These are phyloP conservation scores for Antrodiella citrinella DNA, from an alignment of 768 basidiomycete species.

Conservation along the genomic window DNA sequence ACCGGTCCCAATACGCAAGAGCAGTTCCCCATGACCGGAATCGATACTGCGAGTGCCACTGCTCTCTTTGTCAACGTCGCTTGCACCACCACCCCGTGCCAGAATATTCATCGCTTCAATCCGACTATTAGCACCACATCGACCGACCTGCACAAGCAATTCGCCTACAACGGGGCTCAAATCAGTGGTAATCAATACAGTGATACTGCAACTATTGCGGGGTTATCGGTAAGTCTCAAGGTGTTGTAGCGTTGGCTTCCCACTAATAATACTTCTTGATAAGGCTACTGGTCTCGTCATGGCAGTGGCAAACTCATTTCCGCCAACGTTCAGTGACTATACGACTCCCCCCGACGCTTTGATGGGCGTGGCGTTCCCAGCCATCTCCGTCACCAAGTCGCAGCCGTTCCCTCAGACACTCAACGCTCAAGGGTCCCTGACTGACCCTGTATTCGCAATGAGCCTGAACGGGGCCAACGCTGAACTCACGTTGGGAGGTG, in stretches of 20 bases:
- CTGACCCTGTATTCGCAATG: constrained; percentile 37
- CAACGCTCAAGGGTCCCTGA: constrained; percentile 25
- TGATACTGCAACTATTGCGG: constrained; percentile 36
- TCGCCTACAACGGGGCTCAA: constrained; percentile 31
- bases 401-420: constrained; percentile 32
- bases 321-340: constrained; percentile 19
- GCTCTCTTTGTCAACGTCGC: constrained; percentile 25
- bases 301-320: constrained; percentile 34
- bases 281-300: constrained; percentile 33
- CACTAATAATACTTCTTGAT: too few species aligned
- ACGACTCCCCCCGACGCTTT: constrained; percentile 32
- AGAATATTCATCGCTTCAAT: constrained; percentile 24
- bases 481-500: constrained; percentile 52
- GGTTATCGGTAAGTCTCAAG: constrained; percentile 14
- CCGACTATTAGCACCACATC: constrained; percentile 26
- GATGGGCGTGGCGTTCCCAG: constrained; percentile 28
- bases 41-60: constrained; percentile 28
- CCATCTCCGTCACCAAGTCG: constrained; percentile 16
- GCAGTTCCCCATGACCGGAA: constrained; percentile 28
- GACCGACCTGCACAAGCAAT: constrained; percentile 15
- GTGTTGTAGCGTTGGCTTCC: neutral
- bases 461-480: constrained; percentile 34
- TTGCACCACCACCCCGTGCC: constrained; percentile 7
- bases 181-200: constrained; percentile 32
- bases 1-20: constrained; percentile 26